Base-by-base conservation (phyloP, 352 stramenopile genomes). In the Peronosclerospora sorghi region DNA sequence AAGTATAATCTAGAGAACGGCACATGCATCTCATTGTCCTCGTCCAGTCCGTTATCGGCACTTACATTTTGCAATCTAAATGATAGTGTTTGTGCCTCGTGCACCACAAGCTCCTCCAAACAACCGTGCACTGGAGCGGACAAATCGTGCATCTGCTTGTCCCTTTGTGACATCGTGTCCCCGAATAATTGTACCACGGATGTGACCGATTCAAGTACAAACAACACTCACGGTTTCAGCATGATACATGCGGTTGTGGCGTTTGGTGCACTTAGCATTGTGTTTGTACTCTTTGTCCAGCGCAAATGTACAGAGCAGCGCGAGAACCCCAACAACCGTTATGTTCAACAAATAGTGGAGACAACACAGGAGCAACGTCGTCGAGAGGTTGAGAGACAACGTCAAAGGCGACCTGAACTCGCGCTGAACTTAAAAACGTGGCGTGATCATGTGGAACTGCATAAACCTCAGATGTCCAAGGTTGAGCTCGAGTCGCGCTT, bases 241-340 rank as follows among this genome's bases (percentile, higher is more conserved):
- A 53, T 55, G 41, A 45, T 73, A 24, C 69, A 62, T 36, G 19
- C 73, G 17, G 48, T 41, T 12, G 68, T 70, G 34, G 56, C 47
- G 2, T 43, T 53, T n/a, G 48, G 57, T 9, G 55, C 45, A 14
- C 28, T 63, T 15, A 32, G 36, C 32, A 43, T 76, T 40, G 62
- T 66, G 39, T 19, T 59, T 17, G 40, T 72, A 41, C 60, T 76
- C n/a, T 71, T 55, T 41, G 43, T 58, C 35, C 65, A 76, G 45
- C 55, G 59, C 39, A 59, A 53, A 26, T 66, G 52, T 29, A 48
- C 50, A 35, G 65, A 76, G 48, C 45, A 29, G 23, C 45, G 49
- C 14, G 50, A 42, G 21, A 24, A 52, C 9, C 56, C 59, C 18
- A 32, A 61, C 9, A 41, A 63, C 4, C 29, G 46, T 13, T 34